A percentile compares a stretch with the other conserved stretches of the same genome.
phyloP scores from a whole-genome alignment of 257 asterid species.

The Solanum habrochaites region DNA sequence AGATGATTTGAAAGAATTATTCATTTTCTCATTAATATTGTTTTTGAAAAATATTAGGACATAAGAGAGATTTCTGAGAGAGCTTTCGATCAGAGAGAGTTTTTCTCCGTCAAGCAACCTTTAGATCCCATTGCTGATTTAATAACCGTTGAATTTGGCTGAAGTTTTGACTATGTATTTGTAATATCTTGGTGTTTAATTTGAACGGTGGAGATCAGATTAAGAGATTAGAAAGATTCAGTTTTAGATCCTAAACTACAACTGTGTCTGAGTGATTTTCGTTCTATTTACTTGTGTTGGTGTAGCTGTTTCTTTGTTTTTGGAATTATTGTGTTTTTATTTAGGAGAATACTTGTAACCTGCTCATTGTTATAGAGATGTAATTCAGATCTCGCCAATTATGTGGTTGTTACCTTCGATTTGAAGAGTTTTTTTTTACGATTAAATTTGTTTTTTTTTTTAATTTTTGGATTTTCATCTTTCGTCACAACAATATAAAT shows the following conservation, averaged over 20 bases:
- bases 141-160: fast-evolving
- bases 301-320: not conserved
- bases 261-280: not conserved
- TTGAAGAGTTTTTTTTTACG: no score
- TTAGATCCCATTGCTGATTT: not conserved
- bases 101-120: not conserved
- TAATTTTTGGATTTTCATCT: not conserved
- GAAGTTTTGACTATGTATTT: no score
- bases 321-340: not conserved
- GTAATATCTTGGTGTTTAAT: not conserved
- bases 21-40: not conserved
- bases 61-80: not conserved
- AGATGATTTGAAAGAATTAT: not conserved
- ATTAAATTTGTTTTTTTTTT: no score
- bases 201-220: not conserved
- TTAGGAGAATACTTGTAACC: not conserved
- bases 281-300: not conserved
- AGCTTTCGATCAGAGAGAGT: not conserved
- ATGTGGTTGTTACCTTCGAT: not conserved
- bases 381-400: no score
- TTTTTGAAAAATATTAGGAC: not conserved
- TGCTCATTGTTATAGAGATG: not conserved
- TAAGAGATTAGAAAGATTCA: not conserved
- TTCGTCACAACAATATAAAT: not conserved
- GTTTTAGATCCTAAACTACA: not conserved